Evolutionary conservation across 108 stramenopile genomes (phyloP).

Genomic region (Hondaea fermentalgiana): DNA sequence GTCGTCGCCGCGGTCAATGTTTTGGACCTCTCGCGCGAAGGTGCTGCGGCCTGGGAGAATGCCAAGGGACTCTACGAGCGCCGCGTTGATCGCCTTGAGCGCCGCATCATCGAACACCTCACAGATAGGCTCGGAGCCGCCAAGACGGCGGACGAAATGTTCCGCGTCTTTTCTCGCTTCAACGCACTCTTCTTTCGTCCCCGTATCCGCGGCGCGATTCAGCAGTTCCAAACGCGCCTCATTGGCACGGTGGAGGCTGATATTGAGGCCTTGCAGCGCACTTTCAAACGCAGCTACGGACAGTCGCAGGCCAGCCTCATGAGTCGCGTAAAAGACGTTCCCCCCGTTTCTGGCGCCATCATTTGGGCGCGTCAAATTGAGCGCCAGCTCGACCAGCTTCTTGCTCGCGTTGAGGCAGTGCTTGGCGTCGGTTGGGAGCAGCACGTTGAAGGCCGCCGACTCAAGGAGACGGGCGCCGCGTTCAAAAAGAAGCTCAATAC

Average conservation of each 20-base stretch:
- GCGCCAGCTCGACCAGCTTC: slow-evolving; percentile 75
- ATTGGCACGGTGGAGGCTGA: slow-evolving; percentile 79
- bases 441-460: slow-evolving; percentile 81
- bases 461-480: slow-evolving; percentile 80
- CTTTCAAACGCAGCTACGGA: slow-evolving; percentile 82
- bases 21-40: neutral
- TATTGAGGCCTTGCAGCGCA: slow-evolving; percentile 76
- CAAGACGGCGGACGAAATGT: slow-evolving; percentile 93
- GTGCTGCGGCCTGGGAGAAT: neutral
- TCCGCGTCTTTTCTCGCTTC: slow-evolving; percentile 83
- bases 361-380: slow-evolving; percentile 98
- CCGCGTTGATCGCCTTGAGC: slow-evolving; percentile 37
- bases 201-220: slow-evolving; percentile 77
- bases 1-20: neutral
- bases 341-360: slow-evolving; percentile 87
- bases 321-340: slow-evolving; percentile 77
- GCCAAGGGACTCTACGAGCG: neutral
- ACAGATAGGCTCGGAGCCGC: slow-evolving; percentile 30
- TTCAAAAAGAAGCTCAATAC: slow-evolving; percentile 85
- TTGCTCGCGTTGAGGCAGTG: slow-evolving; percentile 81
- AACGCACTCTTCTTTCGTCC: slow-evolving; percentile 83
- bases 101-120: slow-evolving; percentile 36
- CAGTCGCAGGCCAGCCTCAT: slow-evolving; percentile 57
- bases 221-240: slow-evolving; percentile 84
- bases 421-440: slow-evolving; percentile 91